Base-by-base conservation (phyloP, 805 yeast species). In the Monosporozyma aquatica region DNA sequence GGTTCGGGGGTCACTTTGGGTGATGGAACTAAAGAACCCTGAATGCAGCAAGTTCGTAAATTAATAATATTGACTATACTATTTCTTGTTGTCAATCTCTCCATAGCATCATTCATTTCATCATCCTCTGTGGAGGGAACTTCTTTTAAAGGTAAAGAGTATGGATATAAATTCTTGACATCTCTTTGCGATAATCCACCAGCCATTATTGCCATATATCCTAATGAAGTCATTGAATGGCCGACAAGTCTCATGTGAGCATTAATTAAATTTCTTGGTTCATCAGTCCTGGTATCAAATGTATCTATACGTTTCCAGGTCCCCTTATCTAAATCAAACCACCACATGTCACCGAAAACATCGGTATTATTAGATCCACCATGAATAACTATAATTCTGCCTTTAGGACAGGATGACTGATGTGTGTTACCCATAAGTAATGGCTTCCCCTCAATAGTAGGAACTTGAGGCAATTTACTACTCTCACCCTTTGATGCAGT, bases 341-440 rank as follows among this genome's bases (percentile, higher is more conserved):
- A 64, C 79, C 79, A 75, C 50, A 67, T 50, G 54, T 74, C 79
- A 22, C 75, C 73, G 21, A 61, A 52, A 9, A 73, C 65, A 14
- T 62, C 54, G 8, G 42, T 36, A 22, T 58, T 53, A 37, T 60
- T 47, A 1, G 70, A 65, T 3, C 72, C 72, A 20, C 72, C 72
- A 44, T 68, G 71, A 1, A 63, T 45, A 1, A 64, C 49, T 6
- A 67, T 39, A 6, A 53, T 49, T 20, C 50, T 50, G 8, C 48
- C 49, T 8, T 17, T 28, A 11, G 34, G 20, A 15, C 30, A 9
- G n/a, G 15, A 11, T 13, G 25, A 26, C 3, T n/a, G 21, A 25
- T 41, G 38, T 25, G 28, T 43, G 6, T 17, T 25, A 18, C 11
- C 24, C 9, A 26, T 9, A 23, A 25, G 9, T 17, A 18, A 9